Conservation (phyloP, 495 filamentous ascomycete genomes). For the Penicillium pulvis region DNA sequence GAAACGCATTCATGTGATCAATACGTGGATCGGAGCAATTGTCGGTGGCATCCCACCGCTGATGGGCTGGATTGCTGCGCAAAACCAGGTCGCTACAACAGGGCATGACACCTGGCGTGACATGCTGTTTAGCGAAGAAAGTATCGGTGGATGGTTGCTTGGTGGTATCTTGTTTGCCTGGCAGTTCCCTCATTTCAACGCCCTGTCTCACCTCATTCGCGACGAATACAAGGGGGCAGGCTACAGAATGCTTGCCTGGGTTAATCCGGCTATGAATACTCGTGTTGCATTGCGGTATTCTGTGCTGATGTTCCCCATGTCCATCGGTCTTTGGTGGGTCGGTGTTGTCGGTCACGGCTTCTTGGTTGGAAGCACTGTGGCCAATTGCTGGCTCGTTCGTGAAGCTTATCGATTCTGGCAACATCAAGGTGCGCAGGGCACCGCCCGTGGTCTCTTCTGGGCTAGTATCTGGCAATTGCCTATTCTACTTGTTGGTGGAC, state of each 20-base stretch:
- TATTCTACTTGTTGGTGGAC: conserved; percentile 84
- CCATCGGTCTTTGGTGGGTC: conserved; percentile 74
- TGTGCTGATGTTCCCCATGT: conserved; percentile 86
- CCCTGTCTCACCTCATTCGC: conserved; percentile 80
- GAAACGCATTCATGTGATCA: conserved; percentile 82
- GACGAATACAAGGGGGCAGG: conserved; percentile 89
- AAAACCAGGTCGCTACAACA: conserved; percentile 78
- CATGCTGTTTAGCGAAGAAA: conserved; percentile 69
- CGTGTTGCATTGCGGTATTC: conserved; percentile 87
- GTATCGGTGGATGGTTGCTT: conserved; percentile 85
- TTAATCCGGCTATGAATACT: conserved; percentile 78
- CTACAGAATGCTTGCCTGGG: conserved; percentile 89
- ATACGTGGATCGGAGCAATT: conserved; percentile 94
- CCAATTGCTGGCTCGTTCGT: conserved; percentile 84
- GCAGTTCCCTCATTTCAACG: conserved; percentile 99
- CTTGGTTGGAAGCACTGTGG: conserved; percentile 72
- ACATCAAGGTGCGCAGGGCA: conserved; percentile 74
- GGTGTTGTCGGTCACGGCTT: conserved; percentile 90
- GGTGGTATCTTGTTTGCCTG: conserved; percentile 86
- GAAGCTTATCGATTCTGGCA: conserved; percentile 85
- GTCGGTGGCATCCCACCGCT: conserved; percentile 92
- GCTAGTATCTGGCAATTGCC: conserved; percentile 97
- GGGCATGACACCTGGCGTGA: conserved; percentile 74
- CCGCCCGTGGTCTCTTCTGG: conserved; percentile 89
- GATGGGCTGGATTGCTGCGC: conserved; percentile 97